Conservation (phyloP, 2,329 filamentous ascomycete genomes). For the Huntiella decipiens region DNA sequence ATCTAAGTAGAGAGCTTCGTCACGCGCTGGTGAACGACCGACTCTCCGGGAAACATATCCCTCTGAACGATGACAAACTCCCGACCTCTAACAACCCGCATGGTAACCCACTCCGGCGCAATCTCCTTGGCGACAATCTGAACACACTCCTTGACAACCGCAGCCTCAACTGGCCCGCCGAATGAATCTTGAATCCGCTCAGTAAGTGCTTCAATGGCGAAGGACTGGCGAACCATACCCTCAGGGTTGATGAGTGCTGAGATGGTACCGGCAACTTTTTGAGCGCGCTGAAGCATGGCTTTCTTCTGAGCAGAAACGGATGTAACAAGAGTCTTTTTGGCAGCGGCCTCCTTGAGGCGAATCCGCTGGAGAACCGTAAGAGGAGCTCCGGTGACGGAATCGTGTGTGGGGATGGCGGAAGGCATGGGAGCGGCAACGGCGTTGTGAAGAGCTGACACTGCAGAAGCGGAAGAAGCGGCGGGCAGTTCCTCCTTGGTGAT, state of each 20-base stretch:
- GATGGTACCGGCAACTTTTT: slow-evolving; percentile 49
- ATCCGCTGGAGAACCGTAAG: slow-evolving; percentile 60
- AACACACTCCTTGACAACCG: slow-evolving; percentile 32
- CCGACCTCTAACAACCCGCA: slow-evolving; percentile 31
- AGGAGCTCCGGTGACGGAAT: slow-evolving; percentile 29
- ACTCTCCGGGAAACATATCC: slow-evolving; percentile 22
- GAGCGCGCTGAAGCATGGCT: slow-evolving; percentile 45
- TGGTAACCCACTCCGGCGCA: slow-evolving; percentile 35
- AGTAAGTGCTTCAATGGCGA: slow-evolving; percentile 42
- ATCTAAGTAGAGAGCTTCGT: slow-evolving; percentile 3
- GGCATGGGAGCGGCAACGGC: slow-evolving; percentile 16
- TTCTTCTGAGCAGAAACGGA: slow-evolving; percentile 38
- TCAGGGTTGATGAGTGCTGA: slow-evolving; percentile 35
- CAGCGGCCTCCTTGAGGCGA: slow-evolving; percentile 46
- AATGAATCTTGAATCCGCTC: slow-evolving; percentile 51
- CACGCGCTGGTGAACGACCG: slow-evolving; percentile 20
- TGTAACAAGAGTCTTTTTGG: slow-evolving; percentile 36
- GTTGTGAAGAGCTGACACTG: slow-evolving; percentile 6
- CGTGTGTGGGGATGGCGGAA: slow-evolving; percentile 15
- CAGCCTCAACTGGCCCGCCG: slow-evolving; percentile 31
- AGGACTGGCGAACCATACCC: slow-evolving; percentile 40
- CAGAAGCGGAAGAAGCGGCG: slow-evolving; percentile 31
- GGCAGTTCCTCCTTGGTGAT: slow-evolving; percentile 17
- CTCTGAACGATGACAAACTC: slow-evolving; percentile 39
- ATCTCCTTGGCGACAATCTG: slow-evolving; percentile 33